Conservation (phyloP, 768 basidiomycete species). For the Trametes maxima region DNA sequence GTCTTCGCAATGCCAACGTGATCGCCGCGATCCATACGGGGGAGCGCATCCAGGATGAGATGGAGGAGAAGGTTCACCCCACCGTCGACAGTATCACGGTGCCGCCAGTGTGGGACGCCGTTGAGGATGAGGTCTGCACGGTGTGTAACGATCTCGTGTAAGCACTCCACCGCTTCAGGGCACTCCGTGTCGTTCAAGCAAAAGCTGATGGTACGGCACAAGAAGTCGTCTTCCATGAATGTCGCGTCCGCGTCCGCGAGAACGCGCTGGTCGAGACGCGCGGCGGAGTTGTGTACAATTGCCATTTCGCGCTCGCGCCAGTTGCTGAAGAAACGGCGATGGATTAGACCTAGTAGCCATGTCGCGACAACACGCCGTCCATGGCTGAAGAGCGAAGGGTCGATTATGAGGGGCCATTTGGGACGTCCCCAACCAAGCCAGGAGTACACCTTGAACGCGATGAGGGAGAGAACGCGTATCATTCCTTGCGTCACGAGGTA, state of each 20-base stretch:
- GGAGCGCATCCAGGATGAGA: constrained; percentile 17
- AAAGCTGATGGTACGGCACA: constrained; percentile 16
- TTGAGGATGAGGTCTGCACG: constrained; percentile 13
- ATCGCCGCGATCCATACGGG: constrained; percentile 3
- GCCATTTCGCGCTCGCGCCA: constrained; percentile 26
- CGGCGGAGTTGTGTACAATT: constrained; percentile 4
- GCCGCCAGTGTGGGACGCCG: constrained; percentile 20
- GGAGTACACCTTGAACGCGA: constrained; percentile 5
- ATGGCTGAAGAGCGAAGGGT: constrained; percentile 1
- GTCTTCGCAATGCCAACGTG: not conserved
- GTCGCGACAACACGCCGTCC: constrained; percentile 7
- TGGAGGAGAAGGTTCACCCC: constrained; percentile 15
- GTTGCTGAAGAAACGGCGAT: constrained; percentile 9
- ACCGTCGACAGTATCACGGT: constrained; percentile 6
- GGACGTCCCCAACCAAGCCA: constrained; percentile 7
- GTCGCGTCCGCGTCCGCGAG: constrained; percentile 22
- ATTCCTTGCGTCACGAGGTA: constrained; percentile 6
- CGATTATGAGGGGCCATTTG: constrained; percentile 13
- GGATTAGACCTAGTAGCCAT: constrained; percentile 9
- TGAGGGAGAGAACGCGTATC: not conserved
- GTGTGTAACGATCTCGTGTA: constrained; percentile 19
- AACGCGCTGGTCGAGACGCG: constrained; percentile 16
- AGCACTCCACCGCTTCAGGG: constrained; percentile 6
- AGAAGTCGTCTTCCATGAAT: constrained; percentile 26
- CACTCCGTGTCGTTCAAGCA: constrained; percentile 18